Conservation (phyloP, 2,329 filamentous ascomycete genomes). For the Botrytis deweyae region DNA sequence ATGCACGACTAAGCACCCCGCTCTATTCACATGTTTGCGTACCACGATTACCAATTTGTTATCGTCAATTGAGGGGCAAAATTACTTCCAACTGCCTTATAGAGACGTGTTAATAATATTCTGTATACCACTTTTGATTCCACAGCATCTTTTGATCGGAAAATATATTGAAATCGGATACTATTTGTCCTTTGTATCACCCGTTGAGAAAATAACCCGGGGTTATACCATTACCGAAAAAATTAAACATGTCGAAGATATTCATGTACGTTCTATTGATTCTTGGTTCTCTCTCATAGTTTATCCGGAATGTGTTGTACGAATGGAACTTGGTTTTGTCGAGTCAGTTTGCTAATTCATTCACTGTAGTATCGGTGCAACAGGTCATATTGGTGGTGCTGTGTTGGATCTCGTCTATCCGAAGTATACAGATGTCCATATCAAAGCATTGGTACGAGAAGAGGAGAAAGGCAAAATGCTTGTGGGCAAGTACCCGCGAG, state of each 20-base stretch:
- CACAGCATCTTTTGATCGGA: neutral
- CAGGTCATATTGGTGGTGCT: slow-evolving; percentile 27
- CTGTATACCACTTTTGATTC: neutral
- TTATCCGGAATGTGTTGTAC: neutral
- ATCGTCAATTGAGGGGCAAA: neutral
- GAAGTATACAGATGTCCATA: neutral
- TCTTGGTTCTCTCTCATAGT: neutral
- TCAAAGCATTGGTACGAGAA: slow-evolving; percentile 22
- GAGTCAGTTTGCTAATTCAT: neutral
- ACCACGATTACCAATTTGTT: neutral
- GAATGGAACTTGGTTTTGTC: neutral
- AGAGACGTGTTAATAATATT: neutral
- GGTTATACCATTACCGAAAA: neutral
- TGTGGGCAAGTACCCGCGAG: slow-evolving; percentile 18
- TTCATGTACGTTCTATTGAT: neutral
- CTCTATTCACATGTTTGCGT: neutral
- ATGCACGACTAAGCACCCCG: neutral
- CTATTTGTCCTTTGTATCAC: neutral
- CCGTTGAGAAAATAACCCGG: neutral
- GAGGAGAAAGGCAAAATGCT: slow-evolving; percentile 17
- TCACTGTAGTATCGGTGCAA: slow-evolving; percentile 22
- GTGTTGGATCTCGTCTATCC: slow-evolving; percentile 21
- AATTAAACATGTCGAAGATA: neutral
- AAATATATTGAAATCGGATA: neutral
- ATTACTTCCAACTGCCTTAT: neutral